Evolutionary conservation across 352 stramenopile species (phyloP).

Genomic region (Pythium scleroteichum): DNA sequence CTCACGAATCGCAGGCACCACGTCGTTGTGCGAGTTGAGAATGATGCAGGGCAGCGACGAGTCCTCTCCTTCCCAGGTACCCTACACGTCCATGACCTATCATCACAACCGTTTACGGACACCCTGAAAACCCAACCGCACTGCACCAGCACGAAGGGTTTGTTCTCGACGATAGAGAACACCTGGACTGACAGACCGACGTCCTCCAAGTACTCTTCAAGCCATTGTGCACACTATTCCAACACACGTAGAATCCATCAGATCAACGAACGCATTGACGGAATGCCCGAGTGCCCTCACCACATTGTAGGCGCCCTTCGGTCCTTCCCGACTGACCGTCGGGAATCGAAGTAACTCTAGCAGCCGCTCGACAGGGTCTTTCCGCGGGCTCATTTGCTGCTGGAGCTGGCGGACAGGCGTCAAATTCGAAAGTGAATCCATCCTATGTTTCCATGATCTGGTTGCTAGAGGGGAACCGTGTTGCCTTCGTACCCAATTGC

Average conservation of each 20-base stretch:
- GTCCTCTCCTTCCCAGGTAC: slow-evolving; percentile 85
- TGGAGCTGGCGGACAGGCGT: background rate
- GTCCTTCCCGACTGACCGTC: slow-evolving; percentile 74
- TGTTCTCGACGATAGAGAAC: slow-evolving; percentile 60
- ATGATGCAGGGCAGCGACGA: slow-evolving; percentile 85
- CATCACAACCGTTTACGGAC: background rate
- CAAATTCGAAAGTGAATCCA: background rate
- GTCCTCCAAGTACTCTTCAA: slow-evolving; percentile 39
- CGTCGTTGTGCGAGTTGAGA: slow-evolving; percentile 97
- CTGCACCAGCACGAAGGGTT: slow-evolving; percentile 88
- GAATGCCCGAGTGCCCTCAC: slow-evolving; percentile 24
- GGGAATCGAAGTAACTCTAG: slow-evolving; percentile 76
- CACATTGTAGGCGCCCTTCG: slow-evolving; percentile 62
- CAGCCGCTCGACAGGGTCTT: slow-evolving; percentile 52
- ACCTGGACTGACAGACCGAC: slow-evolving; percentile 43
- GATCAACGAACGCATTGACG: background rate
- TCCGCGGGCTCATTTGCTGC: slow-evolving; percentile 22
- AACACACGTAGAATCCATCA: background rate
- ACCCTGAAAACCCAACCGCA: background rate
- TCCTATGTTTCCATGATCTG: too few species aligned
- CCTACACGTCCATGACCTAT: slow-evolving; percentile 21
- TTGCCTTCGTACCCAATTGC: too few species aligned
- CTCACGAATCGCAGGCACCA: slow-evolving; percentile 89
- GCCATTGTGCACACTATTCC: slow-evolving; percentile 59
- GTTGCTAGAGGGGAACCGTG: too few species aligned